Percentiles rank a stretch among this genome's conserved stretches.
These are phyloP conservation scores for Xerocomus potaroensis DNA, from an alignment of 768 basidiomycete species.

Conservation along the genomic window DNA sequence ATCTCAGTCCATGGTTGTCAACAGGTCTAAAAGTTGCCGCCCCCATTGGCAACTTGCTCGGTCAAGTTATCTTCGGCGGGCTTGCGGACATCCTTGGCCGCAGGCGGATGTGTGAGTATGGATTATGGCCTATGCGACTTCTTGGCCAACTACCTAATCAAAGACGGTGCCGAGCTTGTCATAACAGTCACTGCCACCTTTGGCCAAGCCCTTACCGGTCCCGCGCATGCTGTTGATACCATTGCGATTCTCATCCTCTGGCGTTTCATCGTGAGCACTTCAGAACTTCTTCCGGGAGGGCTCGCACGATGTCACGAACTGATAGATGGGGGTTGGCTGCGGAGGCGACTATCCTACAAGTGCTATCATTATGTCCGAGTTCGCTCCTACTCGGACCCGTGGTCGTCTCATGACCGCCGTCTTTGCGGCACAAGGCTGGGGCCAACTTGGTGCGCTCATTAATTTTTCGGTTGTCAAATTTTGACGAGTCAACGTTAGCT, in stretches of 20 bases:
- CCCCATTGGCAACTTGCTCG: conserved; percentile 67
- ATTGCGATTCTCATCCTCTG: conserved; percentile 74
- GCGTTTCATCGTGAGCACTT: conserved; percentile 60
- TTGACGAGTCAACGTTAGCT: conserved; percentile 31
- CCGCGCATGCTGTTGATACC: conserved; percentile 56
- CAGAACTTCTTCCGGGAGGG: background rate
- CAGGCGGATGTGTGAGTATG: conserved; percentile 69
- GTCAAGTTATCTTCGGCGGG: conserved; percentile 74
- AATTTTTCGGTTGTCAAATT: background rate
- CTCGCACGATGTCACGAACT: background rate
- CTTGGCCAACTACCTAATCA: conserved; percentile 3
- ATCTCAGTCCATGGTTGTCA: conserved; percentile 55
- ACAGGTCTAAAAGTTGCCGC: conserved; percentile 76
- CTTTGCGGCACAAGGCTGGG: conserved; percentile 87
- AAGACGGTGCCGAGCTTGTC: conserved; percentile 54
- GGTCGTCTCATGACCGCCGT: conserved; percentile 88
- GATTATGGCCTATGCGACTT: background rate
- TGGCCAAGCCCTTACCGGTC: conserved; percentile 70
- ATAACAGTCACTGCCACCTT: conserved; percentile 77
- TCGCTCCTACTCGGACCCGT: conserved; percentile 68
- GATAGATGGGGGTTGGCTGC: conserved; percentile 72
- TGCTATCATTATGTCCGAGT: conserved; percentile 88
- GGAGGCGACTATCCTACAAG: conserved; percentile 84
- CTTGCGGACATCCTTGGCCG: conserved; percentile 73
- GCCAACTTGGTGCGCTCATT: conserved; percentile 59